Base-by-base conservation (phyloP, 331 rosid genomes). In the Malus hybrid region DNA sequence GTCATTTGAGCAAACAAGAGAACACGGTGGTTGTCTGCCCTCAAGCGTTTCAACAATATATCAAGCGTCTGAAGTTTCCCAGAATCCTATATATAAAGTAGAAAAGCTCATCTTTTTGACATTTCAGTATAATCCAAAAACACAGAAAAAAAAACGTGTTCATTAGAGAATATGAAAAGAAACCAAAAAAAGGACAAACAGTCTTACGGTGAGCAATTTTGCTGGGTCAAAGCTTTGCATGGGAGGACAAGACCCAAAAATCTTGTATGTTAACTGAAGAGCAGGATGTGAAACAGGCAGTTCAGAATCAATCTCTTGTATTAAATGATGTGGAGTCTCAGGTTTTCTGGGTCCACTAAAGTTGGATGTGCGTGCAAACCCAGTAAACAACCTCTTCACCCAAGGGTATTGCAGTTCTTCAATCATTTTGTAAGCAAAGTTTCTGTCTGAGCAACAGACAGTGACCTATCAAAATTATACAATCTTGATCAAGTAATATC, bases 31-130 rank as follows among this genome's bases (percentile, higher is more conserved):
- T 92, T 95, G 77, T 77, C 96, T 20, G 97, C 91, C 70, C 99
- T 83, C 81, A 95, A 74, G 59, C 98, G 98, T 88, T 90, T 95
- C 86, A 95, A 82, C 79, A 95, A 74, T 85, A 95, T 92, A 87
- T 95, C 99, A 70, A 95, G 99, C 20, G 99, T 95, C 85, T 92
- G 99, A 83, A 95, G 98, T 91, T 95, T 95, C 80, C 99, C 99
- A 54, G 99, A 95, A 89, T 95, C 99, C 99, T 95, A 80, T 29
- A 79, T 54, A 75, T 72, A 78, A 80, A 69, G 28, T 7, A 76
- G 31, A 70, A 63, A 75, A 79, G 69, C 70, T 71, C 72, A 75
- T 69, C 48, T 59, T 65, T 6, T 39, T 9, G 12, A 39, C 44
- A 39, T 1, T 39, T 39, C 44, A 39, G 44, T 39, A 39, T 39